A percentile compares a stretch with the other conserved stretches of the same genome.
phyloP scores from a whole-genome alignment of 2,329 filamentous ascomycete species.

The Fusarium sp. region DNA sequence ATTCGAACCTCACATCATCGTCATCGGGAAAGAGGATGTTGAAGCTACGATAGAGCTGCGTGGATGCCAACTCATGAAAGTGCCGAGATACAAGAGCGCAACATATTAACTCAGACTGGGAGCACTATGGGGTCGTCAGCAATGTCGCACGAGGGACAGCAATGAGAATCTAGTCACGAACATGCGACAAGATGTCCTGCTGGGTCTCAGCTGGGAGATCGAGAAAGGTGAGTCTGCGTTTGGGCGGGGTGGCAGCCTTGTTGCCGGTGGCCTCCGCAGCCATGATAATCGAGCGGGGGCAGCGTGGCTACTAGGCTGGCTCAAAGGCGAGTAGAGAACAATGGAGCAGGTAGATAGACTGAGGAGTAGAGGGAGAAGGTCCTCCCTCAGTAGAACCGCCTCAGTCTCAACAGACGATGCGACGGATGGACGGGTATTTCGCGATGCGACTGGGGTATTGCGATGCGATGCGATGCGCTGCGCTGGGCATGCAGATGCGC shows the following conservation, averaged over 20 bases:
- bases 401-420: conserved; percentile 4
- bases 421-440: conserved; percentile 12
- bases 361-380: not conserved
- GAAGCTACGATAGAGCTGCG: conserved; percentile 68
- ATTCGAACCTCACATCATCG: conserved; percentile 61
- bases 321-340: not conserved
- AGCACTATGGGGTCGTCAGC: conserved; percentile 53
- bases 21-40: conserved; percentile 70
- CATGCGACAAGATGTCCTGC: conserved; percentile 58
- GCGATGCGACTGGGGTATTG: conserved; percentile 28
- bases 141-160: not conserved
- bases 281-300: conserved; percentile 46
- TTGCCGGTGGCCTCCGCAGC: conserved; percentile 46
- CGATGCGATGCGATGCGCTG: conserved; percentile 15
- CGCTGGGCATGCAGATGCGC: conserved; percentile 25
- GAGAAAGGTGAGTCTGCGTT: conserved; percentile 47
- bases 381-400: not conserved
- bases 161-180: conserved; percentile 42
- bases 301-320: conserved; percentile 27
- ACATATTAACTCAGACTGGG: conserved; percentile 62
- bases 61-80: conserved; percentile 66
- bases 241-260: conserved; percentile 38
- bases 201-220: conserved; percentile 59
- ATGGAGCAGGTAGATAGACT: not conserved
- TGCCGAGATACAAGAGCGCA: conserved; percentile 66